A percentile compares a stretch with the other conserved stretches of the same genome.
Evolutionary conservation across 2,329 filamentous ascomycete species (phyloP).

Genomic region (Lasiodiplodia sp.): DNA sequence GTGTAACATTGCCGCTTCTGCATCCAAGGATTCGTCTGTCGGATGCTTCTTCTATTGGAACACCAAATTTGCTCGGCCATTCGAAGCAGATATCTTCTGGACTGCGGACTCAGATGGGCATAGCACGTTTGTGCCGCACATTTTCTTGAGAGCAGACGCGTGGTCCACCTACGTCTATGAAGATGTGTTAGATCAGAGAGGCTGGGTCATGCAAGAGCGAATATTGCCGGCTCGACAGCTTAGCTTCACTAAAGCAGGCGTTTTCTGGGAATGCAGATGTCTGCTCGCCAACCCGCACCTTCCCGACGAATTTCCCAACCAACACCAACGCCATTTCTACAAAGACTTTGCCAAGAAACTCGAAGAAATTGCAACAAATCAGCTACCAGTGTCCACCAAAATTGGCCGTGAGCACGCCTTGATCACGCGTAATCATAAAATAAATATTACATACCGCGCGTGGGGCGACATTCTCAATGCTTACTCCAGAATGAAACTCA

Average conservation of each 20-base stretch:
- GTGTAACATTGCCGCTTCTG: background rate
- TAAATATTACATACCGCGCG: background rate
- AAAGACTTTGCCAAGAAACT: background rate
- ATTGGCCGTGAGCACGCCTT: too few relatives aligned
- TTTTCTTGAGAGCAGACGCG: background rate
- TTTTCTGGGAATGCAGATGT: background rate
- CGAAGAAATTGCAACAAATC: background rate
- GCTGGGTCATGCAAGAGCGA: background rate
- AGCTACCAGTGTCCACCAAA: background rate
- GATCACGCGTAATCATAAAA: too few relatives aligned
- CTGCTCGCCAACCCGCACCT: background rate
- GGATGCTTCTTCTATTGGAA: background rate
- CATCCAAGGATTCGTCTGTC: background rate
- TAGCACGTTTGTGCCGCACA: background rate
- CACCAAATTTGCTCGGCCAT: background rate
- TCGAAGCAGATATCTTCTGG: background rate
- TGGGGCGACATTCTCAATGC: background rate
- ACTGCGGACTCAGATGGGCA: background rate
- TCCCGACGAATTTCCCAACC: background rate
- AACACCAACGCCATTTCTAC: background rate
- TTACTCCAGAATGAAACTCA: background rate
- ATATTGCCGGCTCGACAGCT: background rate
- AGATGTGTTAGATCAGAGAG: background rate
- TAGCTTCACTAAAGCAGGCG: background rate
- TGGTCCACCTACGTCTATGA: background rate